These are phyloP conservation scores for Globisporangium echinulatum DNA, from an alignment of 352 stramenopile genomes.

Conservation along the genomic window DNA sequence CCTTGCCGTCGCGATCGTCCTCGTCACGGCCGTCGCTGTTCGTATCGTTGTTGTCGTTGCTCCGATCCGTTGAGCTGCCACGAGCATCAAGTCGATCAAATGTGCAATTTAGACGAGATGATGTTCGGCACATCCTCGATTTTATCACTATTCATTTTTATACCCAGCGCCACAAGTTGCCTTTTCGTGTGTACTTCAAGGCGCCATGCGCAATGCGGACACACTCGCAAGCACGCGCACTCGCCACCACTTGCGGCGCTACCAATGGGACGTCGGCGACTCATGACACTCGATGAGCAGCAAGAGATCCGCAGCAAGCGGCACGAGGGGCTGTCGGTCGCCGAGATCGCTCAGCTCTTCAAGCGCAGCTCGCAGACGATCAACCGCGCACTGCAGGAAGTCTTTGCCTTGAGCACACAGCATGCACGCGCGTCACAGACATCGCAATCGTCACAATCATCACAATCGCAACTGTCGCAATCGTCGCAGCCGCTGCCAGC, in stretches of 20 bases:
- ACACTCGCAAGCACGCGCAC: conserved; percentile 5
- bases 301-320: conserved; percentile 33
- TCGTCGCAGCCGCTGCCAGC: no score
- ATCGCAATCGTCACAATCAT: not conserved
- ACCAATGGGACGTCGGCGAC: conserved; percentile 28
- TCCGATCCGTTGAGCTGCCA: no score
- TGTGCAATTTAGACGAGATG: no score
- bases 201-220: not conserved
- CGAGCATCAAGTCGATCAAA: no score
- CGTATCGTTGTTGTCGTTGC: no score
- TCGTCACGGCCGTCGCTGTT: no score
- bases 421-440: not conserved
- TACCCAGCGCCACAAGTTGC: no score
- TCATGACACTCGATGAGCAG: conserved; percentile 34
- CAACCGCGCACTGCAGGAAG: conserved; percentile 25
- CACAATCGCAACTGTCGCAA: not conserved
- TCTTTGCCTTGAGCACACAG: not conserved
- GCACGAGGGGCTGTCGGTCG: conserved; percentile 25
- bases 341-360: conserved; percentile 27
- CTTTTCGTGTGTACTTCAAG: not conserved
- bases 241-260: no score
- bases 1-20: no score
- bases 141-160: no score
- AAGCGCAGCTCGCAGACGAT: conserved; percentile 34
- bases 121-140: no score